phyloP scores from a whole-genome alignment of 495 filamentous ascomycete species.

The Choiromyces venosus region DNA sequence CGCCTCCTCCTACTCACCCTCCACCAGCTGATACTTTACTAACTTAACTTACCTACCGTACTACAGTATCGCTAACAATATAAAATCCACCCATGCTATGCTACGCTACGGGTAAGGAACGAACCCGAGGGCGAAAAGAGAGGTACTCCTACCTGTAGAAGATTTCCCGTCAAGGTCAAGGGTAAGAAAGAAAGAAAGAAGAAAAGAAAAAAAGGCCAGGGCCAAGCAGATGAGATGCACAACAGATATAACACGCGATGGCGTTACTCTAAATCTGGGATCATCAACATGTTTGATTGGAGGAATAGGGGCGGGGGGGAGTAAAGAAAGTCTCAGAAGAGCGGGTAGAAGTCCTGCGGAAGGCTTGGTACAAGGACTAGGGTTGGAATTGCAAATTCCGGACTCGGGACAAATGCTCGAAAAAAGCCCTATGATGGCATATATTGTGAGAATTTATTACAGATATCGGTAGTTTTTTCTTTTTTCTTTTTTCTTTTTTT shows the following conservation, averaged over 20 bases:
- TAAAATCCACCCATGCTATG: background rate
- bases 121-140: background rate
- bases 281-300: background rate
- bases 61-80: no score
- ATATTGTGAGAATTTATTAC: background rate
- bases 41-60: background rate
- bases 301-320: background rate
- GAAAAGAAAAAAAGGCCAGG: no score
- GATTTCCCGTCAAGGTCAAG: background rate
- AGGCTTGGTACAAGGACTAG: background rate
- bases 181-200: no score
- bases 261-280: background rate
- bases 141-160: no score
- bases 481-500: constrained; percentile 1
- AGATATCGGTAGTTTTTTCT: background rate
- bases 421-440: background rate
- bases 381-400: background rate
- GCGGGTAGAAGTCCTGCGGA: background rate
- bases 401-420: background rate
- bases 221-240: background rate
- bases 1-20: background rate
- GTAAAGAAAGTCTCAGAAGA: background rate
- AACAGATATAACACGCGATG: background rate
- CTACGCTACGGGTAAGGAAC: background rate
- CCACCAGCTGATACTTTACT: background rate